These are phyloP conservation scores for Rhododendron ferrugineum DNA, from an alignment of 148 eudicot genomes.

Conservation along the genomic window DNA sequence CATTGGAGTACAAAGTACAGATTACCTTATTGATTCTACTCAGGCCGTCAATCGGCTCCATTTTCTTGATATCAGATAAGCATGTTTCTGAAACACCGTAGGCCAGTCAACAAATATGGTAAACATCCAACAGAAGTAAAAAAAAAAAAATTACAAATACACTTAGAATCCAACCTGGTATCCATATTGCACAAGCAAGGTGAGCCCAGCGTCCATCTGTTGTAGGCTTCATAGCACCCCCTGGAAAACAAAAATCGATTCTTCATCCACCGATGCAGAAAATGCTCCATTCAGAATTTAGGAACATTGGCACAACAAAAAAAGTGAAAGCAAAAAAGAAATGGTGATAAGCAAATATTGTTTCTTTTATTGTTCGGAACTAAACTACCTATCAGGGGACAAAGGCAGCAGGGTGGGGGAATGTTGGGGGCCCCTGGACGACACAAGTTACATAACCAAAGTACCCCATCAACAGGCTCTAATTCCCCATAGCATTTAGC, in stretches of 20 bases:
- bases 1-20: neutral
- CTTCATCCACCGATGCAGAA: no score
- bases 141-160: neutral
- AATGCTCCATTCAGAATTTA: neutral
- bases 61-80: conserved; percentile 81
- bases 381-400: conserved; percentile 75
- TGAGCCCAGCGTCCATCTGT: conserved; percentile 99
- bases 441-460: conserved; percentile 94
- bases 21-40: conserved; percentile 74
- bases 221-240: conserved; percentile 99
- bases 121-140: neutral
- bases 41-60: conserved; percentile 99
- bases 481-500: conserved; percentile 98
- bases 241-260: conserved; percentile 29
- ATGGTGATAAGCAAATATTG: neutral
- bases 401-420: conserved; percentile 87
- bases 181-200: conserved; percentile 99
- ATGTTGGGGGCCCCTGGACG: conserved; percentile 77
- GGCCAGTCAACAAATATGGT: conserved; percentile 17
- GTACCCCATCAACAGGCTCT: conserved; percentile 66
- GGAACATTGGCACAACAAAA: neutral
- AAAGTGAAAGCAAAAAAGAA: neutral
- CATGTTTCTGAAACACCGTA: conserved; percentile 70
- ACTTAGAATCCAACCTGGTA: conserved; percentile 82
- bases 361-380: neutral